Percentiles rank a stretch among this genome's conserved stretches.
Conservation (phyloP, 768 basidiomycete genomes). For the Boletus sensibilis region DNA sequence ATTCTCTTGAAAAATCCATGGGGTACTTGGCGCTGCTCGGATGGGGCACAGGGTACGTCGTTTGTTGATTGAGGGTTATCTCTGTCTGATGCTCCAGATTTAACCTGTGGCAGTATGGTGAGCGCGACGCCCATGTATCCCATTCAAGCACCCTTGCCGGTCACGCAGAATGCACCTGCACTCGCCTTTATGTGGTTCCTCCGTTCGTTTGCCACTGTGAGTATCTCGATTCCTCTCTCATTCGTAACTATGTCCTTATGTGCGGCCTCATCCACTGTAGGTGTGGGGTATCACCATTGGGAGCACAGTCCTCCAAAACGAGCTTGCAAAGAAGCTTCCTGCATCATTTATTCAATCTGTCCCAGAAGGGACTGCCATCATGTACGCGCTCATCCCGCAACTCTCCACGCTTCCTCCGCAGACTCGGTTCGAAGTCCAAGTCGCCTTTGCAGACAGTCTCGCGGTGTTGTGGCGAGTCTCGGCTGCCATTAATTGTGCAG, state of each 20-base stretch:
- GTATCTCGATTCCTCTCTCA: neutral
- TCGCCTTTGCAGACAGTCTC: too few species aligned
- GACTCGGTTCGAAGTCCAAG: too few species aligned
- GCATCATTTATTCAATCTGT: conserved; percentile 34
- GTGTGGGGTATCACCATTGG: conserved; percentile 50
- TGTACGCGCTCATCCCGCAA: conserved; percentile 18
- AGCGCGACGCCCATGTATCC: conserved; percentile 35
- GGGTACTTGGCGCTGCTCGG: conserved; percentile 2
- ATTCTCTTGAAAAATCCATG: conserved; percentile 21
- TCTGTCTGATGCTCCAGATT: neutral
- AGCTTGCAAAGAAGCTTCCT: conserved; percentile 44
- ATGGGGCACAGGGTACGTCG: neutral
- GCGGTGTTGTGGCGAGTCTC: conserved; percentile 41
- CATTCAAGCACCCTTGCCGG: too few species aligned
- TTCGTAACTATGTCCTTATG: neutral
- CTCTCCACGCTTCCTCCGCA: too few species aligned
- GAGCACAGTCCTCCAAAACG: conserved; percentile 6
- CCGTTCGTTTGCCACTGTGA: conserved; percentile 33
- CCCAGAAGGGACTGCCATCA: conserved; percentile 40
- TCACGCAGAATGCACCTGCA: too few species aligned
- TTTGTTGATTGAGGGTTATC: neutral
- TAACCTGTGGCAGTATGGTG: neutral
- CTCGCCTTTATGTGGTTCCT: too few species aligned
- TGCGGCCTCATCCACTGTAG: conserved; percentile 20
- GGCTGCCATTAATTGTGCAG: conserved; percentile 31